Base-by-base conservation (phyloP, 192 early-diverging fungal genomes). In the Linnemannia zychae region DNA sequence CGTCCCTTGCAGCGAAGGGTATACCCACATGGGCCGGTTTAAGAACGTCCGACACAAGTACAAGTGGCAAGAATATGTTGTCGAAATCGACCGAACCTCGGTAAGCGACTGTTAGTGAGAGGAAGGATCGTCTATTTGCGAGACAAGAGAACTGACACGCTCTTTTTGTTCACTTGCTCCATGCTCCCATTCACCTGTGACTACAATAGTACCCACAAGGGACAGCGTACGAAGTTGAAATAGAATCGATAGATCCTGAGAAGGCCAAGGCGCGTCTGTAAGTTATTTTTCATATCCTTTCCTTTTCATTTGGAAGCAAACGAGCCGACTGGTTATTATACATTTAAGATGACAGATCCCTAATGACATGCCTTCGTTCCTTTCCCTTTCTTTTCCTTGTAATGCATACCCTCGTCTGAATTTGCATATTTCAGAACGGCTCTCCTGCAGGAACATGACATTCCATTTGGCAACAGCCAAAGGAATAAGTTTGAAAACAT, bases 401-500 rank as follows among this genome's bases (percentile, higher is more conserved):
- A 6, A 44, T 44, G 40, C 40, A 44, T 44, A n/a, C n/a, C n/a
- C 40, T 44, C 40, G 9, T 9, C 40, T n/a, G n/a, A 44, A 44
- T 44, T 44, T 44, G 24, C 13, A 28, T 20, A 37, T 72, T 28
- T 34, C 31, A 85, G 83, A 44, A 75, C 77, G 7, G 16, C 68
- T 3, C 33, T 85, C 20, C 46, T 85, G 38, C 52, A 79, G 31
- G 74, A 85, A 40, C 76, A 85, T 5, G 74, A 40, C 28, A 72
- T 85, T 18, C 31, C 74, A 9, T 72, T 72, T 31, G 83, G 78
- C 7, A 73, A 85, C 36, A 85, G 83, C 63, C 78, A 79, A 49
- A 34, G 60, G 22, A 85, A 85, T 65, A 85, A 85, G 31, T 85
- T 85, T 68, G 83, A 85, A 37, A 85, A 79, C 50, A 85, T 85